Conservation (phyloP, 1,139 yeast species). For the Sugiyamaella neomexicana region DNA sequence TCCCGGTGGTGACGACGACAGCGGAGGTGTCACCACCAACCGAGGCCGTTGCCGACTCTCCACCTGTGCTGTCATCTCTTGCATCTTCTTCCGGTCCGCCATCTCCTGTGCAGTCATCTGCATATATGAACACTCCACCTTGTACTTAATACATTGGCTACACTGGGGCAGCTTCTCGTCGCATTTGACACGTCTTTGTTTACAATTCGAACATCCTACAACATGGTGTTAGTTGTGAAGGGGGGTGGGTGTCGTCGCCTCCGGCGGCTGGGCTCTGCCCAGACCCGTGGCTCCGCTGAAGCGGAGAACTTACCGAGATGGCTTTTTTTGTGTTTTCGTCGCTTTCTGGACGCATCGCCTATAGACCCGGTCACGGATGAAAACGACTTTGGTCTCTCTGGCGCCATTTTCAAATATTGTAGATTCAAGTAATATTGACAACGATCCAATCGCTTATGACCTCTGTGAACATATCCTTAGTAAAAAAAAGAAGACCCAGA, state of each 20-base stretch:
- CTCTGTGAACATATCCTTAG: neutral
- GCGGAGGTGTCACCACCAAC: constrained; percentile 13
- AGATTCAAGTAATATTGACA: too few relatives aligned
- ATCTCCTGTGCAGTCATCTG: constrained; percentile 33
- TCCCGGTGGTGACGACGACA: constrained; percentile 9
- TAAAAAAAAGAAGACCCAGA: constrained; percentile 1
- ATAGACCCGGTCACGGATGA: constrained; percentile 1
- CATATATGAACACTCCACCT: constrained; percentile 39
- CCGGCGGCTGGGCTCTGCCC: neutral
- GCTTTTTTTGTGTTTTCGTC: constrained; percentile 64
- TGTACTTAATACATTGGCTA: constrained; percentile 60
- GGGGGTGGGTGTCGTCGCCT: neutral
- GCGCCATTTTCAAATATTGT: neutral
- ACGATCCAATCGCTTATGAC: too few relatives aligned
- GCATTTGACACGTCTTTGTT: constrained; percentile 65
- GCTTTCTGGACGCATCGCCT: constrained; percentile 22
- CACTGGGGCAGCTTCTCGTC: constrained; percentile 66
- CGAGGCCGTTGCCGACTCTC: neutral
- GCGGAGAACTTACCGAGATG: constrained; percentile 43
- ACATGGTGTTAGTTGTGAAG: neutral
- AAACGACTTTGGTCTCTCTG: constrained; percentile 8
- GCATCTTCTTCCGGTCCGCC: constrained; percentile 22
- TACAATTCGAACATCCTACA: constrained; percentile 63
- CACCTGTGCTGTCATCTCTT: constrained; percentile 19
- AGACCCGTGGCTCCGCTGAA: neutral